Conservation (phyloP, 345 rosid genomes). For the Clarkia xantiana region DNA sequence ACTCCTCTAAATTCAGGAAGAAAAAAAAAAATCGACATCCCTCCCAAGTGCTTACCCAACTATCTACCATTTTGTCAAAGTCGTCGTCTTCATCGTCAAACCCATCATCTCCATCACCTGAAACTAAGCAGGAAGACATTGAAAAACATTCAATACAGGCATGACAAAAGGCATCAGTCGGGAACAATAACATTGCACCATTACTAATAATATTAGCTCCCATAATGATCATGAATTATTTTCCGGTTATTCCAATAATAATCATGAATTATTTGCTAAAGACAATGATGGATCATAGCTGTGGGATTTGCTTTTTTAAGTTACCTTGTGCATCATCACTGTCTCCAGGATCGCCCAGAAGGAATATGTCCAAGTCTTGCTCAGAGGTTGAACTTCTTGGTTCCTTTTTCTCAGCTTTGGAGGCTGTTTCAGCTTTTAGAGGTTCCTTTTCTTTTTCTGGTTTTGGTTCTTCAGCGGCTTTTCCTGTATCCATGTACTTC, state of each 20-base stretch:
- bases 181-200: background rate
- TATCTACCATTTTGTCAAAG: slow-evolving; percentile 35
- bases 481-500: slow-evolving; percentile 20
- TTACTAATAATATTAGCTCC: too few species aligned
- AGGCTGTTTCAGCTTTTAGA: slow-evolving; percentile 10
- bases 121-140: background rate
- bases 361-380: slow-evolving; percentile 49
- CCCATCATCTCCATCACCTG: slow-evolving; percentile 33
- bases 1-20: background rate
- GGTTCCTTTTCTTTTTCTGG: slow-evolving; percentile 14
- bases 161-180: background rate
- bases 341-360: slow-evolving; percentile 42
- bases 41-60: slow-evolving; percentile 24
- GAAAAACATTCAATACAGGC: background rate
- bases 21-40: background rate
- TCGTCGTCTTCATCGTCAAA: slow-evolving; percentile 23
- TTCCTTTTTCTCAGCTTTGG: slow-evolving; percentile 16
- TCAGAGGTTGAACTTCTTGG: slow-evolving; percentile 21
- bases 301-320: background rate
- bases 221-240: too few species aligned
- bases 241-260: background rate
- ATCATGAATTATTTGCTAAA: background rate
- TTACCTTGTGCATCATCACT: slow-evolving; percentile 48
- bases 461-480: slow-evolving; percentile 18
- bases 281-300: background rate